Conservation (phyloP, 2,329 filamentous ascomycete genomes). For the Xylaria sp. region DNA sequence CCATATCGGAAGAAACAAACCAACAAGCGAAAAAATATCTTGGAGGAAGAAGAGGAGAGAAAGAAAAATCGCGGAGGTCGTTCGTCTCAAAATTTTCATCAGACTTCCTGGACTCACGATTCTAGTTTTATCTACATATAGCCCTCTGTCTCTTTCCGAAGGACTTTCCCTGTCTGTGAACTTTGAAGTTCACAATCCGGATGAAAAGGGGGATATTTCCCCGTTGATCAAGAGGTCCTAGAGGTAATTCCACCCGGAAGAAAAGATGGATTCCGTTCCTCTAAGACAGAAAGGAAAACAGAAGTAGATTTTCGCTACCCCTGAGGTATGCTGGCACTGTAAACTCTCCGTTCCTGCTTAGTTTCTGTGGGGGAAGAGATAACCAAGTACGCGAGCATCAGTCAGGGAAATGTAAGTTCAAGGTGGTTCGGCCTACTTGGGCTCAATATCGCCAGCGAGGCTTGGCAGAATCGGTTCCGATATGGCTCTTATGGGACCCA, state of each 20-base stretch:
- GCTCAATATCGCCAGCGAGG: slow-evolving; percentile 46
- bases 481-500: slow-evolving; percentile 31
- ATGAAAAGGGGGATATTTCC: neutral
- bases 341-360: slow-evolving; percentile 4
- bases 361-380: neutral
- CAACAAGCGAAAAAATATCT: neutral
- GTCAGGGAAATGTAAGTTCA: slow-evolving; percentile 2
- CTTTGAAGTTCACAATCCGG: neutral
- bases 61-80: neutral
- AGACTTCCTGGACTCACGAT: neutral
- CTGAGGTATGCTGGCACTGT: slow-evolving; percentile 14
- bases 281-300: neutral
- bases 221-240: slow-evolving; percentile 7
- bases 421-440: slow-evolving; percentile 1
- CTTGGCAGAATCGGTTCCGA: slow-evolving; percentile 36
- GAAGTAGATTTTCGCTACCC: slow-evolving; percentile 3
- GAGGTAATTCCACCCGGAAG: slow-evolving; percentile 13
- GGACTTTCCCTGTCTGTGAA: neutral
- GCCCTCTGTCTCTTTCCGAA: neutral
- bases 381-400: neutral
- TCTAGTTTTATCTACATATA: slow-evolving; percentile 3
- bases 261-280: neutral
- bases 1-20: neutral
- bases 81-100: neutral
- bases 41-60: neutral